These are phyloP conservation scores for Butyriboletus loyo DNA, from an alignment of 768 basidiomycete species.

Conservation along the genomic window DNA sequence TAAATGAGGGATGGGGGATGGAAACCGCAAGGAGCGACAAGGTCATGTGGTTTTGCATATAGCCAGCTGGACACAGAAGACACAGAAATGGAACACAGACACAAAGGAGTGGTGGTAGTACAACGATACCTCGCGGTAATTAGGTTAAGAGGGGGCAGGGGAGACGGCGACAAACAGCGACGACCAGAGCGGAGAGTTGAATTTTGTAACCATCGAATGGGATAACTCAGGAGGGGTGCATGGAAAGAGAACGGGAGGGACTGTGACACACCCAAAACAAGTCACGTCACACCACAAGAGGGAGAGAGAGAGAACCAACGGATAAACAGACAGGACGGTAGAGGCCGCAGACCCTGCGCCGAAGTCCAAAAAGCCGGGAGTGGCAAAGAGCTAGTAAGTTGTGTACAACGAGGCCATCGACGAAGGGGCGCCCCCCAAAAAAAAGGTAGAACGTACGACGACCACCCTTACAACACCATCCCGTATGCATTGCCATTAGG, in stretches of 20 bases:
- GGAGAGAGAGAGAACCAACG: slow-evolving; percentile 12
- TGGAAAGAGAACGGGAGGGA: slow-evolving; percentile 1
- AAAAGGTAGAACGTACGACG: slow-evolving; percentile 6
- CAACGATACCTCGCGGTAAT: slow-evolving; percentile 16
- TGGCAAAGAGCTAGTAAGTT: slow-evolving; percentile 9
- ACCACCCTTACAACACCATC: slow-evolving; percentile 34
- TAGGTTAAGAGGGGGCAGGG: slow-evolving; percentile 8
- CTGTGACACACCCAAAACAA: slow-evolving; percentile 15
- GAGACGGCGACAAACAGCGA: slow-evolving; percentile 5
- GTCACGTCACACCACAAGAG: slow-evolving; percentile 10
- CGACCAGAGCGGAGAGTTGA: slow-evolving; percentile 1
- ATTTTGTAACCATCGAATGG: slow-evolving; percentile 13
- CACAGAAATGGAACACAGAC: not conserved
- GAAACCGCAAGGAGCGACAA: not conserved
- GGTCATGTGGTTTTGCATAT: slow-evolving; percentile 14
- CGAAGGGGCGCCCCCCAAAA: not conserved
- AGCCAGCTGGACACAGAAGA: slow-evolving; percentile 9
- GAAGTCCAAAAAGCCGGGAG: slow-evolving; percentile 13
- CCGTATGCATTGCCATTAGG: slow-evolving; percentile 38
- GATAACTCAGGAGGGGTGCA: slow-evolving; percentile 5
- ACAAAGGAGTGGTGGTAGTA: slow-evolving; percentile 28
- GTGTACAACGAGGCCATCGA: slow-evolving; percentile 9
- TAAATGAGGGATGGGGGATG: not conserved
- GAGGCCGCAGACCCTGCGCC: slow-evolving; percentile 10
- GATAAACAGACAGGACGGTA: slow-evolving; percentile 8